A percentile compares a stretch with the other conserved stretches of the same genome.
Evolutionary conservation across 441 rosid genomes (phyloP).

Genomic region (Syzygium malaccense): DNA sequence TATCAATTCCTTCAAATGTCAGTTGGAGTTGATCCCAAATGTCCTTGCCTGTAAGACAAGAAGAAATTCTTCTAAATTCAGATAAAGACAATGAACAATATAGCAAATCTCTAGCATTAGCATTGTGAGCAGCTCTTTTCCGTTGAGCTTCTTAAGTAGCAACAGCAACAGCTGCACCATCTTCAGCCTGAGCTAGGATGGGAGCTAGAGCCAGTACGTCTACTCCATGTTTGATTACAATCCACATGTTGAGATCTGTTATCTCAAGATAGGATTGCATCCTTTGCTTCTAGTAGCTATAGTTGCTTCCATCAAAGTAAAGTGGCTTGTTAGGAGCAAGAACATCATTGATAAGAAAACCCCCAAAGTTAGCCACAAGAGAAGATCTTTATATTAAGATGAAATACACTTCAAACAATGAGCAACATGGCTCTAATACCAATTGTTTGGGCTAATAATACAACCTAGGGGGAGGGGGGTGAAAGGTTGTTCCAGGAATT

Average conservation of each 20-base stretch:
- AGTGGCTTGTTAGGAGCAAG: too few relatives aligned
- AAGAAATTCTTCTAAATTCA: not conserved
- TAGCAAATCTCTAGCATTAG: not conserved
- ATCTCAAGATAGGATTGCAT: too few relatives aligned
- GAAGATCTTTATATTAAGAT: too few relatives aligned
- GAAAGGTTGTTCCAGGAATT: not conserved
- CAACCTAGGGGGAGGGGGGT: not conserved
- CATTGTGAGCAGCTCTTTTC: not conserved
- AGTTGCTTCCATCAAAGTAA: too few relatives aligned
- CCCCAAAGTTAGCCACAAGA: too few relatives aligned
- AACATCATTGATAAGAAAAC: too few relatives aligned
- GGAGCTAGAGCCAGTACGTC: not conserved
- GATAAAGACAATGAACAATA: not conserved
- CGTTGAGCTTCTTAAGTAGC: fast-evolving
- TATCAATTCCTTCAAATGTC: not conserved
- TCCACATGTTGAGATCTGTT: too few relatives aligned
- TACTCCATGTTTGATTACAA: not conserved
- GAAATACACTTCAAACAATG: not conserved
- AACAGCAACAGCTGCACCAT: not conserved
- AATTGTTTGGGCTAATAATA: not conserved
- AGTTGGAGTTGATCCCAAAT: not conserved
- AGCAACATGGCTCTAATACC: not conserved
- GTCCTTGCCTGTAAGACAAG: not conserved
- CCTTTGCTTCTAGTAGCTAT: too few relatives aligned
- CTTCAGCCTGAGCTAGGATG: not conserved